Base-by-base conservation (phyloP, 108 stramenopile genomes). In the Parietichytrium sp. region DNA sequence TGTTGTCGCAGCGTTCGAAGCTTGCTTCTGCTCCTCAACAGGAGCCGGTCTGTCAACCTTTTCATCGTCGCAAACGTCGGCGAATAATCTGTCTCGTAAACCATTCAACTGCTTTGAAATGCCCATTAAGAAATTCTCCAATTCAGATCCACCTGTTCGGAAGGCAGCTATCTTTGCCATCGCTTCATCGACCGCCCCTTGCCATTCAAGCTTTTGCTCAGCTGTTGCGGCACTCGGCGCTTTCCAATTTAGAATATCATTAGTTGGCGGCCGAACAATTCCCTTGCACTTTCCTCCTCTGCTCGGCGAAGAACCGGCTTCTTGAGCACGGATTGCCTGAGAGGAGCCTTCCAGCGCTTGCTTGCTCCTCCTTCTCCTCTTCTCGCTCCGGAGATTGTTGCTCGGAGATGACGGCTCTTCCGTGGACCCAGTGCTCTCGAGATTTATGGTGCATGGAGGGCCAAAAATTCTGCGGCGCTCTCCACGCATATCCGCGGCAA, bases 31-130 rank as follows among this genome's bases (percentile, higher is more conserved):
- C 25, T 0, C 20, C 1, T 13, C 20, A 27, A 27, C 29, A 23
- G 52, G 36, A 15, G 61, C 13, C 61, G 29, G 10, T 33, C 15
- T 6, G 52, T 8, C 29, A 15, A 13, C 52, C 12, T 15, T 29
- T 25, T 72, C 61, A 27, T 72, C 61, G 61, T 72, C 61, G 20
- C 61, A 72, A 6, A 72, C 61, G 20, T 72, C 20, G 6, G 29
- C 3, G 2, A 72, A 72, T n/a, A 72, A 42, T 7, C 20, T 72
- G 20, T 72, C 61, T 6, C 61, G 61, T 15, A 72, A 25, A 27
- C 45, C 42, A 38, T 72, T 72, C 33, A 72, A 42, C 23, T 72
- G 45, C 3, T 42, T 10, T 6, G 61, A 36, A 0, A 16, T 33
- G 23, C 6, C 10, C 61, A 45, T 72, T n/a, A 72, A 25, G 33